Evolutionary conservation across 1,284 basidiomycete genomes (phyloP).

Genomic region (Kalmanozyma brasiliensis): DNA sequence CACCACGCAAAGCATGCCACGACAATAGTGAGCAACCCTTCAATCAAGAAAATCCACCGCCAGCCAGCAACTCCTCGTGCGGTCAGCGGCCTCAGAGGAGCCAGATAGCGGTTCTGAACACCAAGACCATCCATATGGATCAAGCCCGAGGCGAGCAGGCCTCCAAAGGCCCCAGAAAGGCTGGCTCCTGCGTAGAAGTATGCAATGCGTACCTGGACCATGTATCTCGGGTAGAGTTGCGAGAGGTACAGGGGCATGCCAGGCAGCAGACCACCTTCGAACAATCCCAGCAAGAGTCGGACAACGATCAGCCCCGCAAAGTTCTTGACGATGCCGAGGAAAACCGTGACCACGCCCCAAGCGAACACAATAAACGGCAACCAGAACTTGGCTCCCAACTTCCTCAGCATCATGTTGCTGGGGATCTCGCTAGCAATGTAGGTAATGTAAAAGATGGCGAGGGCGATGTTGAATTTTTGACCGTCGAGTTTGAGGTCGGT

Average conservation of each 20-base stretch:
- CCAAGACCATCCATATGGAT: conserved; percentile 75
- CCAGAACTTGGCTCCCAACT: conserved; percentile 58
- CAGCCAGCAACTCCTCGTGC: conserved; percentile 55
- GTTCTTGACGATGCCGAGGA: conserved; percentile 73
- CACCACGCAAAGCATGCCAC: conserved; percentile 73
- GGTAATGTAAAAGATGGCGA: conserved; percentile 52
- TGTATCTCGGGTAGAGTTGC: conserved; percentile 39
- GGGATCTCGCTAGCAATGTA: conserved; percentile 60
- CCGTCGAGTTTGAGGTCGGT: conserved; percentile 43
- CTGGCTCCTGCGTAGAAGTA: conserved; percentile 58
- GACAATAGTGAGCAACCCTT: conserved; percentile 73
- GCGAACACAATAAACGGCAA: conserved; percentile 73
- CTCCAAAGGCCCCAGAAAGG: conserved; percentile 63
- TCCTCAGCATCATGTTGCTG: conserved; percentile 65
- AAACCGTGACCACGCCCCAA: conserved; percentile 74
- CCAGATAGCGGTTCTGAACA: conserved; percentile 53
- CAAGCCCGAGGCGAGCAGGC: conserved; percentile 72
- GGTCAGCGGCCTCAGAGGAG: conserved; percentile 9
- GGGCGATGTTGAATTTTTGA: conserved; percentile 40
- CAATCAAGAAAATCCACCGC: conserved; percentile 75
- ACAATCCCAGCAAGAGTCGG: conserved; percentile 70
- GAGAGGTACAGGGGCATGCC: conserved; percentile 66
- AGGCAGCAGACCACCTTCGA: conserved; percentile 70
- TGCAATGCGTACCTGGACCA: conserved; percentile 36
- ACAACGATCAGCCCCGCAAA: conserved; percentile 74